Evolutionary conservation across 441 rosid genomes (phyloP).

Genomic region (Flueggea neowawraea): DNA sequence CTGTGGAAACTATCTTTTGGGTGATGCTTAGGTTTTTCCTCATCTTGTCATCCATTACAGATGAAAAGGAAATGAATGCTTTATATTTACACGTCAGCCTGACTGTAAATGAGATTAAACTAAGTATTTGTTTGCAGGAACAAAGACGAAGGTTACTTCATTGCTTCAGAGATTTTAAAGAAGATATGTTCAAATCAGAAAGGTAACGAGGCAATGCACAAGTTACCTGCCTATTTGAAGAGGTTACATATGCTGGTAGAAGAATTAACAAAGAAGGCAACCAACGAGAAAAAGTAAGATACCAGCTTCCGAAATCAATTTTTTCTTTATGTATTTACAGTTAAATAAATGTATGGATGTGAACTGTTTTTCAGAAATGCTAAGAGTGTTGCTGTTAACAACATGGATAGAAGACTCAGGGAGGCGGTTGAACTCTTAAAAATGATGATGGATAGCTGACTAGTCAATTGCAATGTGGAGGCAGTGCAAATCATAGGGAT

Average conservation of each 20-base stretch:
- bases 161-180: slow-evolving; percentile 65
- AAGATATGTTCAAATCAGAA: slow-evolving; percentile 50
- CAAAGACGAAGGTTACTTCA: slow-evolving; percentile 85
- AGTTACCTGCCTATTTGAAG: slow-evolving; percentile 58
- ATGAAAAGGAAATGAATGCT: neutral
- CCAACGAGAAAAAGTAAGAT: slow-evolving; percentile 52
- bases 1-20: slow-evolving; percentile 58
- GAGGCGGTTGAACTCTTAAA: slow-evolving; percentile 62
- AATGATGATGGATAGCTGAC: slow-evolving; percentile 20
- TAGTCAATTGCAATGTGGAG: neutral
- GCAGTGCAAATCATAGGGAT: too few species aligned
- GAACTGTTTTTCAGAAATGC: slow-evolving; percentile 39
- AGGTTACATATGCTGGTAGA: slow-evolving; percentile 67
- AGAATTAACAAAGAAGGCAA: slow-evolving; percentile 65
- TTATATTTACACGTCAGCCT: too few species aligned
- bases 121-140: slow-evolving; percentile 43
- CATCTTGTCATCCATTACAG: neutral
- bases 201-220: slow-evolving; percentile 50
- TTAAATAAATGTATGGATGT: neutral
- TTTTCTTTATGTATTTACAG: neutral
- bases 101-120: neutral
- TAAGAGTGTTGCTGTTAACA: slow-evolving; percentile 29
- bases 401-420: slow-evolving; percentile 54
- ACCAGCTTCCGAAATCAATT: neutral
- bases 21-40: slow-evolving; percentile 61